phyloP scores from a whole-genome alignment of 371 early-diverging fungal genomes.

The Rhizomucor pusillus region DNA sequence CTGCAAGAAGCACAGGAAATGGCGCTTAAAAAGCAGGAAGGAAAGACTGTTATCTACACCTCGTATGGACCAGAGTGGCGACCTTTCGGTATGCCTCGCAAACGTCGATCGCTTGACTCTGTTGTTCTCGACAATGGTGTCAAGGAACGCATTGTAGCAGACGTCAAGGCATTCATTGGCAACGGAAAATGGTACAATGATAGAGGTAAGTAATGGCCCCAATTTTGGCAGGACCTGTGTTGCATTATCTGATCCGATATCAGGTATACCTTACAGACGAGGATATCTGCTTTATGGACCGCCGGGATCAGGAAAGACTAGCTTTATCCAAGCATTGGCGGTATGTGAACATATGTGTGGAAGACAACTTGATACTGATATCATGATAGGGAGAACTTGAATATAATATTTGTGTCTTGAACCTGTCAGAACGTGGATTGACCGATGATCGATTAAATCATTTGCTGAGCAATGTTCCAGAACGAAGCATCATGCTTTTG shows the following conservation, averaged over 20 bases:
- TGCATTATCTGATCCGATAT: neutral
- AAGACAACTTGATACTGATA: neutral
- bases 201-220: conserved; percentile 57
- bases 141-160: conserved; percentile 72
- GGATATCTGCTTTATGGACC: conserved; percentile 98
- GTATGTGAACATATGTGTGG: conserved; percentile 20
- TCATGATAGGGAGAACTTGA: conserved; percentile 78
- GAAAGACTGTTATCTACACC: conserved; percentile 94
- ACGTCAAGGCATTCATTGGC: conserved; percentile 83
- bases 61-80: conserved; percentile 97
- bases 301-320: conserved; percentile 99
- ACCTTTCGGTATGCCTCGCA: conserved; percentile 93
- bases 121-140: conserved; percentile 87
- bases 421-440: conserved; percentile 89
- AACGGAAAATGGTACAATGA: conserved; percentile 95
- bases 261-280: conserved; percentile 94
- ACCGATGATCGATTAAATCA: conserved; percentile 96
- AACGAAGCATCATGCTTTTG: conserved; percentile 93
- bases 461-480: conserved; percentile 91
- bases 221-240: neutral
- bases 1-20: conserved; percentile 80
- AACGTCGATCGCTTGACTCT: conserved; percentile 75
- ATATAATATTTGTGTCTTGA: conserved; percentile 97
- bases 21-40: conserved; percentile 86
- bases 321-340: conserved; percentile 98